Evolutionary conservation across 495 filamentous ascomycete genomes (phyloP).

Genomic region (Letharia lupina): DNA sequence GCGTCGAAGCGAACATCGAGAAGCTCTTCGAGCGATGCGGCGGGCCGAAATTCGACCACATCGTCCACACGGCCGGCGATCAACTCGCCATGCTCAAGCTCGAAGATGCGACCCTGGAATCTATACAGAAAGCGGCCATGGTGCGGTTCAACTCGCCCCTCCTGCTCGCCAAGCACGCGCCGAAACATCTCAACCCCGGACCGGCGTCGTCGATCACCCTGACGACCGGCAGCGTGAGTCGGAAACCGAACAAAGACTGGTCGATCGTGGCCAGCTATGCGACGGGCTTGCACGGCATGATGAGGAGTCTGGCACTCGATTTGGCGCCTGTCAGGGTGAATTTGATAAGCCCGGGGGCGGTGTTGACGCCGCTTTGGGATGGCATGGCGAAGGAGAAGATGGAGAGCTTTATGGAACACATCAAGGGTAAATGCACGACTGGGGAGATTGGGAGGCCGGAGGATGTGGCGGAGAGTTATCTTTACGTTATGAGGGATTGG

Average conservation of each 20-base stretch:
- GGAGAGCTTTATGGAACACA: constrained; percentile 28
- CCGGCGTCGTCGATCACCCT: constrained; percentile 44
- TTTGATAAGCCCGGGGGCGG: constrained; percentile 44
- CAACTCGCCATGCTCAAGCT: constrained; percentile 31
- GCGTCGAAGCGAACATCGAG: constrained; percentile 40
- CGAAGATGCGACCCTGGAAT: constrained; percentile 32
- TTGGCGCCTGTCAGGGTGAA: constrained; percentile 54
- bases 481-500: constrained; percentile 55
- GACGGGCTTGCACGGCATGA: constrained; percentile 34
- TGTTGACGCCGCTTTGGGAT: constrained; percentile 46
- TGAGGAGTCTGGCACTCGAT: constrained; percentile 47
- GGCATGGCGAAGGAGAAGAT: constrained; percentile 26
- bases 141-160: constrained; percentile 47
- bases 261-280: constrained; percentile 34
- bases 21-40: constrained; percentile 36
- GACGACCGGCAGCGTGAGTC: constrained; percentile 42
- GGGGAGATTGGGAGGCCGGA: constrained; percentile 42
- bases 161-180: constrained; percentile 45
- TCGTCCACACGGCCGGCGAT: constrained; percentile 54
- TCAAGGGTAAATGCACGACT: constrained; percentile 32
- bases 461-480: constrained; percentile 57
- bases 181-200: constrained; percentile 34
- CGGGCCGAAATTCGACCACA: constrained; percentile 44
- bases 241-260: constrained; percentile 43
- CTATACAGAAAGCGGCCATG: constrained; percentile 34